Evolutionary conservation across 1,139 yeast species (phyloP).

Genomic region (Nakaseomyces bracarensis): DNA sequence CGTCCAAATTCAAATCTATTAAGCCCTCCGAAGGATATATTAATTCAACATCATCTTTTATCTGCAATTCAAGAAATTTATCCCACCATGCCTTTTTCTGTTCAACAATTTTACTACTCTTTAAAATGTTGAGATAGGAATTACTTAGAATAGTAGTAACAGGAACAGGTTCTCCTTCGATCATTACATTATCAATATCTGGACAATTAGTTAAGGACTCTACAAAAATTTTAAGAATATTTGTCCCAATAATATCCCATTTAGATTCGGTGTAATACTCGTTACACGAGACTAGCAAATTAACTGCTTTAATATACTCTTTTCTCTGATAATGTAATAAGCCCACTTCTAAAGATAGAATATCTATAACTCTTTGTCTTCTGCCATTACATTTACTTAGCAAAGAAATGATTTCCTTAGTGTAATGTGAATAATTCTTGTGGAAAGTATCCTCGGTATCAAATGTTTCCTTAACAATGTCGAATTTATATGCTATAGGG

Average conservation of each 20-base stretch:
- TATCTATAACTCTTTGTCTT: constrained; percentile 55
- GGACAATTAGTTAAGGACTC: constrained; percentile 49
- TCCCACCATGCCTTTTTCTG: constrained; percentile 26
- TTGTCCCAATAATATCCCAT: constrained; percentile 66
- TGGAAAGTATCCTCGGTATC: constrained; percentile 30
- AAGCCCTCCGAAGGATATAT: constrained; percentile 23
- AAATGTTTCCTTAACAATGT: constrained; percentile 22
- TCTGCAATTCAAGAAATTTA: constrained; percentile 20
- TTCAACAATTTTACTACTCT: constrained; percentile 14
- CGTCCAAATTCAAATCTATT: constrained; percentile 14
- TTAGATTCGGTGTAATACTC: constrained; percentile 58
- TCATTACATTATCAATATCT: constrained; percentile 15
- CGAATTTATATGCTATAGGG: constrained; percentile 11
- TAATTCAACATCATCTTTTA: constrained; percentile 14
- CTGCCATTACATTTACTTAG: constrained; percentile 18
- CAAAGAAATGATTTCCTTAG: constrained; percentile 20
- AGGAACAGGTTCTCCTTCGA: constrained; percentile 26
- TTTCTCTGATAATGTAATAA: constrained; percentile 52
- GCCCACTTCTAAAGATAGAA: constrained; percentile 77
- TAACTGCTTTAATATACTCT: constrained; percentile 53
- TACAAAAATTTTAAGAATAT: constrained; percentile 56
- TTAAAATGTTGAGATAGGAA: constrained; percentile 26
- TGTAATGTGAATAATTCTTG: constrained; percentile 20
- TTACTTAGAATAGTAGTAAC: constrained; percentile 24
- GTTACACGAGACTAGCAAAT: constrained; percentile 59